Conservation (phyloP, 1,284 basidiomycete genomes). For the Apiotrichum gamsii region DNA sequence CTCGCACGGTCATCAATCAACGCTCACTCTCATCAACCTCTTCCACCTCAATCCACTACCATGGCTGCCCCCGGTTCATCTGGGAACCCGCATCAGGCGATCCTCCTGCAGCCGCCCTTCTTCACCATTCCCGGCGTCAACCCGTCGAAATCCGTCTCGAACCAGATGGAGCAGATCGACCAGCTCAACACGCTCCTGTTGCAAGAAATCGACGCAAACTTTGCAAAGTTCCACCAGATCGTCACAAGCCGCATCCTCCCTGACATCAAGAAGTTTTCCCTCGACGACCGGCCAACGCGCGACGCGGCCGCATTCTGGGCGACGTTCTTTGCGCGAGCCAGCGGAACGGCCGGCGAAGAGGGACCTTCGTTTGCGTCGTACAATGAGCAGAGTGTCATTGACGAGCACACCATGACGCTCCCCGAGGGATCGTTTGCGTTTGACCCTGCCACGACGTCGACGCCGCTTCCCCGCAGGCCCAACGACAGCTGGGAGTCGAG, state of each 20-base stretch:
- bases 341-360: constrained; percentile 6
- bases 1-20: too few species aligned
- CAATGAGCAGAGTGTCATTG: constrained; percentile 16
- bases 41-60: not conserved
- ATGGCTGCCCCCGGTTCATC: constrained; percentile 1
- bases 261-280: constrained; percentile 78
- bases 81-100: constrained; percentile 1
- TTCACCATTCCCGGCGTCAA: constrained; percentile 65
- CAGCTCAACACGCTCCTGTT: constrained; percentile 76
- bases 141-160: constrained; percentile 64
- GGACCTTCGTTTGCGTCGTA: not conserved
- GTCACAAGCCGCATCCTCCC: constrained; percentile 75
- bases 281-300: constrained; percentile 76
- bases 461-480: constrained; percentile 32
- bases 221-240: constrained; percentile 81
- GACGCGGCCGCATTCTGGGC: constrained; percentile 94
- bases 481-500: constrained; percentile 58
- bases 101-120: constrained; percentile 40
- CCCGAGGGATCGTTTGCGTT: constrained; percentile 35
- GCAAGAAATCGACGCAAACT: constrained; percentile 88
- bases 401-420: constrained; percentile 32
- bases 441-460: constrained; percentile 30
- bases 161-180: constrained; percentile 79
- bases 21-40: not conserved
- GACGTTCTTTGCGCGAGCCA: constrained; percentile 69